Conservation (phyloP, 768 basidiomycete species). For the Albatrellus ellisii region DNA sequence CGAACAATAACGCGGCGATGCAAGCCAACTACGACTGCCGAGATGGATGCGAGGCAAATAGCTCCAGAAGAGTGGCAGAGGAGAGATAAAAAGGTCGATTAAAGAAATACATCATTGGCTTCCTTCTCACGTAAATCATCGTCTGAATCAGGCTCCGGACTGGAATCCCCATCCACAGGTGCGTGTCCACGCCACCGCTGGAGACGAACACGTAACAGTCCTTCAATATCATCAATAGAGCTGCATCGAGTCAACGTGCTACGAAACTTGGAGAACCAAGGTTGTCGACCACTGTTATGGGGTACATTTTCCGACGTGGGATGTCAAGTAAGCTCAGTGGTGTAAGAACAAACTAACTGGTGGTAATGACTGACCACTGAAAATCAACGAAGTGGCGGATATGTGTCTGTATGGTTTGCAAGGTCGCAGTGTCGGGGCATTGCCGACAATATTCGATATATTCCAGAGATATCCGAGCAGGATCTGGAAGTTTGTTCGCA, state of each 20-base stretch:
- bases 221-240: not conserved
- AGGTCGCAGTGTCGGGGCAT: slow-evolving; percentile 33
- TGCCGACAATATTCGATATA: slow-evolving; percentile 47
- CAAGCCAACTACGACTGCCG: too few relatives aligned
- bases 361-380: slow-evolving; percentile 27
- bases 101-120: too few relatives aligned
- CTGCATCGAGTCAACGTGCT: not conserved
- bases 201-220: not conserved
- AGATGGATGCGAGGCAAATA: too few relatives aligned
- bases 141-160: too few relatives aligned
- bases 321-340: not conserved
- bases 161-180: too few relatives aligned
- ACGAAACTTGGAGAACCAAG: not conserved
- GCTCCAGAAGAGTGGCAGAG: too few relatives aligned
- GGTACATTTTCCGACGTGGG: slow-evolving; percentile 21
- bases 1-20: too few relatives aligned
- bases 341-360: too few relatives aligned
- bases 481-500: slow-evolving; percentile 33
- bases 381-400: slow-evolving; percentile 53
- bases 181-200: not conserved
- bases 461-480: slow-evolving; percentile 51
- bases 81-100: too few relatives aligned
- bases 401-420: slow-evolving; percentile 44
- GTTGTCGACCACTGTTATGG: not conserved
- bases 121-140: too few relatives aligned